Percentiles rank a stretch among this genome's conserved stretches.
Evolutionary conservation across 1,284 basidiomycete species (phyloP).

Genomic region (Sporisorium graminicola): DNA sequence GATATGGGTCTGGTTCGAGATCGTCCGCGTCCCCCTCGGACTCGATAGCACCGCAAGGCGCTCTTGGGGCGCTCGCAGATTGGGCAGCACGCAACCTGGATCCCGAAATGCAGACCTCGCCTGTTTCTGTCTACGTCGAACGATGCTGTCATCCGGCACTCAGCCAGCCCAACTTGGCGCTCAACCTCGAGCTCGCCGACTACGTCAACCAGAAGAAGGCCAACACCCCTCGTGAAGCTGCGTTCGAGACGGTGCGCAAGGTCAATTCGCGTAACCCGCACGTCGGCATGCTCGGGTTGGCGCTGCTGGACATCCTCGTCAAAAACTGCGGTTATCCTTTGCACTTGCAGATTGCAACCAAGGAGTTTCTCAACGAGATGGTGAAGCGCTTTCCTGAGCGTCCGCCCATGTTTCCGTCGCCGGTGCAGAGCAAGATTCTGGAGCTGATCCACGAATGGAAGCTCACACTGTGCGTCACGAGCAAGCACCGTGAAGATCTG

Average conservation of each 20-base stretch:
- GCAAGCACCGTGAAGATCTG: slow-evolving; percentile 94
- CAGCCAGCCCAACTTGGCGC: slow-evolving; percentile 88
- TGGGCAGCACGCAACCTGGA: slow-evolving; percentile 63
- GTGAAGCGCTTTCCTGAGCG: slow-evolving; percentile 97
- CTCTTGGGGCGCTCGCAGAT: slow-evolving; percentile 54
- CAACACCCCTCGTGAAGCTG: slow-evolving; percentile 93
- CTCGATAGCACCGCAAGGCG: slow-evolving; percentile 43
- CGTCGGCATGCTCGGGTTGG: slow-evolving; percentile 81
- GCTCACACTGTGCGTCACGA: slow-evolving; percentile 88
- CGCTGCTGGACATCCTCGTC: slow-evolving; percentile 89
- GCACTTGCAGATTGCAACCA: slow-evolving; percentile 97
- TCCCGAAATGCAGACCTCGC: slow-evolving; percentile 50
- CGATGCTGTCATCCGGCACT: slow-evolving; percentile 89
- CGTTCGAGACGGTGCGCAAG: slow-evolving; percentile 83
- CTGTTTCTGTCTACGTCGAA: slow-evolving; percentile 69
- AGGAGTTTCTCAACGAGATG: slow-evolving; percentile 98
- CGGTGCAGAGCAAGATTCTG: slow-evolving; percentile 93
- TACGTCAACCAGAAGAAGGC: slow-evolving; percentile 95
- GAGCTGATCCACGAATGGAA: slow-evolving; percentile 97
- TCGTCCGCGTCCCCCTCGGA: slow-evolving; percentile 22
- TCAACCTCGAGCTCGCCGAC: slow-evolving; percentile 93
- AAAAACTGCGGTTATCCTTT: slow-evolving; percentile 96
- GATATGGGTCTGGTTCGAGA: slow-evolving; percentile 35
- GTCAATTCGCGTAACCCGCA: slow-evolving; percentile 92
- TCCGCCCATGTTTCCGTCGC: slow-evolving; percentile 91